phyloP scores from a whole-genome alignment of 495 filamentous ascomycete species.

The Cercophora samala region DNA sequence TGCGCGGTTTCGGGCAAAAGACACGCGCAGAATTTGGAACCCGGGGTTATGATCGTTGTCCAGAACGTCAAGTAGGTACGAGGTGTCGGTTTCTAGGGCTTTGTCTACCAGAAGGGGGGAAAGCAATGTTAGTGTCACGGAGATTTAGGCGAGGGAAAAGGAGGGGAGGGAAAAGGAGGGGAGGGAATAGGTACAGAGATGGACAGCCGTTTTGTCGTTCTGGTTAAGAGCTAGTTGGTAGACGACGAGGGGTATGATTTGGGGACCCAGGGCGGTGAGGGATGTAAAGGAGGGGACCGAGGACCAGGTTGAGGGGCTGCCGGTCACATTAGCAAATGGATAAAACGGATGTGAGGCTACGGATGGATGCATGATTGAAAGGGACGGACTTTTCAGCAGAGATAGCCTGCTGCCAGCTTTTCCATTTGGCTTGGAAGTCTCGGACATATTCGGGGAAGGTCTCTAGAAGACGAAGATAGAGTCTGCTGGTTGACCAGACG shows the following conservation, averaged over 20 bases:
- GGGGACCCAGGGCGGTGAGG: constrained; percentile 13
- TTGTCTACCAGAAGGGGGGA: background rate
- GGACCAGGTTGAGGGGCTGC: background rate
- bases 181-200: constrained; percentile 15
- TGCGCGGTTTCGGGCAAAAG: constrained; percentile 2
- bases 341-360: too few species aligned
- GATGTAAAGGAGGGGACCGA: constrained; percentile 6
- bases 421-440: constrained; percentile 5
- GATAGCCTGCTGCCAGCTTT: background rate
- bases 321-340: background rate
- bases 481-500: background rate
- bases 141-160: background rate
- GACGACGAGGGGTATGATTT: constrained; percentile 18
- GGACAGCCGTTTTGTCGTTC: constrained; percentile 11
- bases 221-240: constrained; percentile 12
- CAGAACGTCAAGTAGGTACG: background rate
- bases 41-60: background rate
- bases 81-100: background rate
- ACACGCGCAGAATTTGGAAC: background rate
- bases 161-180: background rate
- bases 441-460: background rate
- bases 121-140: background rate
- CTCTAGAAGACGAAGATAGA: background rate
- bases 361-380: background rate
- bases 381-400: background rate